phyloP scores from a whole-genome alignment of 2,329 filamentous ascomycete genomes.

The Xylariales sp. region DNA sequence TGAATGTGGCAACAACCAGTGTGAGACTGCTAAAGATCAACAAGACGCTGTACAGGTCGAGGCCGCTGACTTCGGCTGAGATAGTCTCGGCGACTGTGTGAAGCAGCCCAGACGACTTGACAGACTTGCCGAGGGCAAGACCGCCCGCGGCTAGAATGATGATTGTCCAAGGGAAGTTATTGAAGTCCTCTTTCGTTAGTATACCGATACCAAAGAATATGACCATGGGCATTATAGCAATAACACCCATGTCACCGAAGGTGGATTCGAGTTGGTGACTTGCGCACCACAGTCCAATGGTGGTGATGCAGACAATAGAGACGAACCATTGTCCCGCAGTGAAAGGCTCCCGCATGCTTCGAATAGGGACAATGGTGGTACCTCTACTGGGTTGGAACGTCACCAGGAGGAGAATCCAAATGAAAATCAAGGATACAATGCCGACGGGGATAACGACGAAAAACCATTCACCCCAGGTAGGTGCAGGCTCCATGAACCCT shows the following conservation, averaged over 20 bases:
- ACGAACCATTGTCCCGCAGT: slow-evolving; percentile 92
- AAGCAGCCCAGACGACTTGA: slow-evolving; percentile 86
- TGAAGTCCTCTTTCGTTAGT: slow-evolving; percentile 97
- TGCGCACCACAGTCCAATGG: slow-evolving; percentile 88
- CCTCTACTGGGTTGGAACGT: slow-evolving; percentile 83
- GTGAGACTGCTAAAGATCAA: slow-evolving; percentile 83
- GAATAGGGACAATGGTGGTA: slow-evolving; percentile 87
- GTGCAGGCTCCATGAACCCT: slow-evolving; percentile 88
- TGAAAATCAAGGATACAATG: slow-evolving; percentile 78
- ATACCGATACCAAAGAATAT: slow-evolving; percentile 96
- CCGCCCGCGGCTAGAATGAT: slow-evolving; percentile 96
- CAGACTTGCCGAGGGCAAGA: slow-evolving; percentile 86
- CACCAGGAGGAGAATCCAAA: slow-evolving; percentile 81
- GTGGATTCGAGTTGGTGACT: slow-evolving; percentile 81
- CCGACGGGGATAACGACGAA: slow-evolving; percentile 93
- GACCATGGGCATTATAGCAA: slow-evolving; percentile 92
- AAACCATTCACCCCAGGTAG: slow-evolving; percentile 96
- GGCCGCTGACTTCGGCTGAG: slow-evolving; percentile 65
- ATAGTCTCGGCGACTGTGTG: slow-evolving; percentile 82
- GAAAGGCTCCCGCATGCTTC: slow-evolving; percentile 83
- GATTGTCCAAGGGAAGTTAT: slow-evolving; percentile 99
- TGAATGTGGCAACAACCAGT: slow-evolving; percentile 92
- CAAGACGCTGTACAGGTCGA: slow-evolving; percentile 81
- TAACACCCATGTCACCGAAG: slow-evolving; percentile 97
- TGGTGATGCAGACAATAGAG: slow-evolving; percentile 72